Evolutionary conservation across 306 rosid genomes (phyloP), one percentile per base, ranked within the genome.

Genomic region (Neltuma alba): DNA sequence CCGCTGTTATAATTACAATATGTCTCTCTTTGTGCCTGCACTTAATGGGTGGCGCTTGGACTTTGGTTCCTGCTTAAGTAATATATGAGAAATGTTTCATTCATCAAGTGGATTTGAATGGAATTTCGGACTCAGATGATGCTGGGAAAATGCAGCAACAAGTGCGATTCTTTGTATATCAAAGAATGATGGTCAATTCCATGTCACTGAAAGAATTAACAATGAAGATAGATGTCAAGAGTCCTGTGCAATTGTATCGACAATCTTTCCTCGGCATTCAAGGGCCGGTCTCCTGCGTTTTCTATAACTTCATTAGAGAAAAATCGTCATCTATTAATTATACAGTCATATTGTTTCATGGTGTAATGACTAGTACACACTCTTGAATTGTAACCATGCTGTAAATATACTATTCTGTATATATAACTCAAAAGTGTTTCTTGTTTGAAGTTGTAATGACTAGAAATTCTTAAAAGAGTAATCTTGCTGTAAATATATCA

Each of bases 21-120:
- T 92, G 97, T 77, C 80, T 95, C 44, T 84, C 92, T 3, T 47
- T 89, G 81, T 92, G 89, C 74, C 78, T 90, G 33, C 92, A 89
- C 60, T 11, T 91, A 23, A 81, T 80, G 25, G 93, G 85, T 72
- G 85, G 89, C 44, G 72, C 85, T 13, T 85, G 88, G 94, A 58
- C 88, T 71, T 79, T 91, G 72, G 67, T 82, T 37, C 86, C 91
- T 48, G 81, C 89, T 47, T 88, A 84, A 86, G 72, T 57, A 6
- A 16, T 61, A 25, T 47, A 38, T 41, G 20, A 37, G 41, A 27
- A 73, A 42, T 55, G 58, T 64, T 37, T 82, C 82, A 34, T 58
- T 61, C 61, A 28, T 68, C 72, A 62, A 38, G 73, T 63, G 16
- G 33, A 38, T 60, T 47, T 48, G 37, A 76, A 50, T 72, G 64